A percentile compares a stretch with the other conserved stretches of the same genome.
Conservation (phyloP, 1,284 basidiomycete genomes). For the Cutaneotrichosporon sp. region DNA sequence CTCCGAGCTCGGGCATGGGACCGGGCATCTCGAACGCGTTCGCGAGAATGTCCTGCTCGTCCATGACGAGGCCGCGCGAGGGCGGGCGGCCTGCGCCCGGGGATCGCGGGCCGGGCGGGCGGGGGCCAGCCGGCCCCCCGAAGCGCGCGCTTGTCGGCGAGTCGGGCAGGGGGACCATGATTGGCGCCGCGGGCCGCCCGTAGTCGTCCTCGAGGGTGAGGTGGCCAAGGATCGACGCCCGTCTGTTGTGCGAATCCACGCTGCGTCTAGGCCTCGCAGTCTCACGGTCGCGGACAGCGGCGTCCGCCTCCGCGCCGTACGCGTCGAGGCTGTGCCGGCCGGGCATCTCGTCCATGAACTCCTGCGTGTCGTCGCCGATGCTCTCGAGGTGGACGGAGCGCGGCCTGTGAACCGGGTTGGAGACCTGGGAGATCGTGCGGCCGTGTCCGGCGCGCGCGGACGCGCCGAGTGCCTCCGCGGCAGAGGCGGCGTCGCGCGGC, state of each 20-base stretch:
- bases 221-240: constrained; percentile 12
- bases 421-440: constrained; percentile 19
- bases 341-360: constrained; percentile 15
- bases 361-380: constrained; percentile 10
- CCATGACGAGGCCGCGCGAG: constrained; percentile 19
- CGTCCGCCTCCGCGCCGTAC: constrained; percentile 8
- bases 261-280: not conserved
- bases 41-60: constrained; percentile 23
- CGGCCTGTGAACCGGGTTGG: constrained; percentile 7
- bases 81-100: not conserved
- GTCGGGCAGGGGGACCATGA: constrained; percentile 35
- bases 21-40: constrained; percentile 51
- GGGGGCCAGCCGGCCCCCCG: constrained; percentile 1
- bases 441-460: not conserved
- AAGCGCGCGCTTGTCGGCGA: constrained; percentile 21
- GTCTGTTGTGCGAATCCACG: not conserved
- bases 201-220: constrained; percentile 16
- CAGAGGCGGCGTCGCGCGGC: not conserved
- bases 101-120: not conserved
- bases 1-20: constrained; percentile 38
- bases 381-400: constrained; percentile 30
- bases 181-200: constrained; percentile 23
- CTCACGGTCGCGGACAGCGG: constrained; percentile 11
- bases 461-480: constrained; percentile 10
- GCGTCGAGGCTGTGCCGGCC: constrained; percentile 6